Evolutionary conservation across 2,329 filamentous ascomycete genomes (phyloP).

Genomic region (Fusarium oligoseptatum): DNA sequence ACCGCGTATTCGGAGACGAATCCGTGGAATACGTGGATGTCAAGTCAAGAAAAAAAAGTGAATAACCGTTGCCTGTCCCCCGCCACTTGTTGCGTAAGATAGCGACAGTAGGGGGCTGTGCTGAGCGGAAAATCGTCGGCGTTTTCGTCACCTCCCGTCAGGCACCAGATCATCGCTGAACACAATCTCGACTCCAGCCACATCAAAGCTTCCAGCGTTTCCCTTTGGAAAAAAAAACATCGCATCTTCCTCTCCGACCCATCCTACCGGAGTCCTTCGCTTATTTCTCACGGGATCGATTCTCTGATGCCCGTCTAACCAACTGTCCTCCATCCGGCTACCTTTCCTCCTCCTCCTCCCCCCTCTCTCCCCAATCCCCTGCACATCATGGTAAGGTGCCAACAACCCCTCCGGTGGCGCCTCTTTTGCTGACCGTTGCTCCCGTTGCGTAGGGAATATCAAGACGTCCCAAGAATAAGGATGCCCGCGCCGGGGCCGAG

Average conservation of each 20-base stretch:
- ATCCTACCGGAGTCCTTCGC: conserved; percentile 22
- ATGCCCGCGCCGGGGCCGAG: conserved; percentile 54
- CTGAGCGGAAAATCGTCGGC: conserved; percentile 53
- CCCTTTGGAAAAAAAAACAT: conserved; percentile 38
- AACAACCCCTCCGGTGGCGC: conserved; percentile 23
- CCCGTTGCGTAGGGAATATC: conserved; percentile 53
- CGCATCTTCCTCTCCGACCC: conserved; percentile 35
- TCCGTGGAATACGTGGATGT: conserved; percentile 4
- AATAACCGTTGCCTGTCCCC: conserved; percentile 14
- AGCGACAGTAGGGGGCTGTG: conserved; percentile 48
- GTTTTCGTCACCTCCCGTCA: conserved; percentile 51
- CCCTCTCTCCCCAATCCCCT: conserved; percentile 32
- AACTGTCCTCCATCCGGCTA: conserved; percentile 27
- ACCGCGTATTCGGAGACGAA: conserved; percentile 30
- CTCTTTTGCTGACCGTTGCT: conserved; percentile 29
- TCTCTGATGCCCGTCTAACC: conserved; percentile 46
- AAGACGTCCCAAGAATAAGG: conserved; percentile 57
- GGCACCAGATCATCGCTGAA: conserved; percentile 50
- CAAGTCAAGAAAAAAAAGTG: not conserved
- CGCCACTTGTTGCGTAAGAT: conserved; percentile 45
- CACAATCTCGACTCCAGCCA: conserved; percentile 47
- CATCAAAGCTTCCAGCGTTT: conserved; percentile 44
- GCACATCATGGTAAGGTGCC: conserved; percentile 51
- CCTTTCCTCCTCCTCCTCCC: conserved; percentile 31
- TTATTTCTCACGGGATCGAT: conserved; percentile 21